phyloP scores from a whole-genome alignment of 208 protist genomes.

The Giardia muris region DNA sequence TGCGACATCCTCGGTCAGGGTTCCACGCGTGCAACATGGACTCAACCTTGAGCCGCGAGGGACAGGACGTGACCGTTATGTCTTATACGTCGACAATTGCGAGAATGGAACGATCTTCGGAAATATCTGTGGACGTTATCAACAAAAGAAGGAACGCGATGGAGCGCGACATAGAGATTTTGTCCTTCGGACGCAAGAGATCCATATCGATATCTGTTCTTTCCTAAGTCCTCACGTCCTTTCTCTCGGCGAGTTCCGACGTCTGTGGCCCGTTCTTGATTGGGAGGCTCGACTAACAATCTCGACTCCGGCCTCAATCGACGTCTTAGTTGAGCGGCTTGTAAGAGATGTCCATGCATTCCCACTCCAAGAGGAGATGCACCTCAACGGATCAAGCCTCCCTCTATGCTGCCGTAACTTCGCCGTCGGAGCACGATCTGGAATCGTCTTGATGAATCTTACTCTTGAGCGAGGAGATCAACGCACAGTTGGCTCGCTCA shows the following conservation, averaged over 20 bases:
- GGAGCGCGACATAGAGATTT: neutral
- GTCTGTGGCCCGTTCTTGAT: neutral
- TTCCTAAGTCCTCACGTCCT: neutral
- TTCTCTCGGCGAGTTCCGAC: neutral
- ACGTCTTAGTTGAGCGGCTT: neutral
- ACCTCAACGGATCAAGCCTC: neutral
- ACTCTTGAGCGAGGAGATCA: too few species aligned
- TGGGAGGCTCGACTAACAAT: neutral
- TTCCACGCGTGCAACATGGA: neutral
- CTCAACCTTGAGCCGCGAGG: neutral
- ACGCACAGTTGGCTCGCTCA: too few species aligned
- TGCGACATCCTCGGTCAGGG: neutral
- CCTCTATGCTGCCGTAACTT: neutral
- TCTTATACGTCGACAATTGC: neutral
- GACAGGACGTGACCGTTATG: neutral
- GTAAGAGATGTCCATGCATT: neutral
- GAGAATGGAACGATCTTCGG: neutral
- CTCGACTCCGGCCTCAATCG: neutral
- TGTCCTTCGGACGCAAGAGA: neutral
- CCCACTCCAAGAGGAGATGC: neutral
- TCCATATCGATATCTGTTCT: neutral
- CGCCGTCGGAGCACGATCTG: neutral
- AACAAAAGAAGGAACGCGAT: neutral
- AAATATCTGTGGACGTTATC: neutral
- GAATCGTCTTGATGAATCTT: neutral